Percentiles rank a stretch among this genome's conserved stretches.
Conservation (phyloP, 345 rosid species). For the Iberis pinnata region DNA sequence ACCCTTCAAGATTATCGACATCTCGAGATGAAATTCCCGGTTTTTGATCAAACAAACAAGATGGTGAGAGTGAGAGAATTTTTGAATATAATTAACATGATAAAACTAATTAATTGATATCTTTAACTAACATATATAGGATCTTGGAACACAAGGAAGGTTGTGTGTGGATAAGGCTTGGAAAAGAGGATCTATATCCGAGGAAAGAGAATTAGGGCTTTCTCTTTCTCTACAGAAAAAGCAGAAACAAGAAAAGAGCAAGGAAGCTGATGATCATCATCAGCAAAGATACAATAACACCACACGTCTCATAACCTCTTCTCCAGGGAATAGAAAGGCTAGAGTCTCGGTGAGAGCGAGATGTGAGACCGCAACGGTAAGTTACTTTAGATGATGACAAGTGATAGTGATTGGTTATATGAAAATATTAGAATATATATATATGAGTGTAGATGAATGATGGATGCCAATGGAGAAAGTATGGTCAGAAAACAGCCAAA, state of each 20-base stretch:
- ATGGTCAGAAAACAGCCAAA: background rate
- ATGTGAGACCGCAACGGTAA: conserved; percentile 71
- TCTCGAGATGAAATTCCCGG: conserved; percentile 32
- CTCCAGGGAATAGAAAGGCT: conserved; percentile 44
- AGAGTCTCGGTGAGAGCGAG: conserved; percentile 83
- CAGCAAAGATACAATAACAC: conserved; percentile 16
- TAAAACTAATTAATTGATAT: background rate
- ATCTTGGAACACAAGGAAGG: conserved; percentile 22
- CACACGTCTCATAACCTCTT: conserved; percentile 18
- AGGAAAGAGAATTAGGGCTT: conserved; percentile 26
- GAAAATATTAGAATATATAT: too few relatives aligned
- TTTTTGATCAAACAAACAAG: conserved; percentile 16
- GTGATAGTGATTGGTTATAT: too few relatives aligned
- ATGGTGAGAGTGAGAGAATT: too few relatives aligned
- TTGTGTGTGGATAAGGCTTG: conserved; percentile 6
- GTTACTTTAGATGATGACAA: background rate
- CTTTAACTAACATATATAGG: conserved; percentile 14
- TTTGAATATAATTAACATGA: background rate
- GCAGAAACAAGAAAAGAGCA: conserved; percentile 20
- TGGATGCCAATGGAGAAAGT: background rate
- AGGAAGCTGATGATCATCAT: conserved; percentile 11
- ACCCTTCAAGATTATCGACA: conserved; percentile 29
- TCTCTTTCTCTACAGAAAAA: conserved; percentile 26
- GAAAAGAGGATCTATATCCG: conserved; percentile 18
- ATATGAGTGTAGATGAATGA: background rate